Base-by-base conservation (phyloP, 371 early-diverging fungal species). In the Syncephalastrum racemosum region DNA sequence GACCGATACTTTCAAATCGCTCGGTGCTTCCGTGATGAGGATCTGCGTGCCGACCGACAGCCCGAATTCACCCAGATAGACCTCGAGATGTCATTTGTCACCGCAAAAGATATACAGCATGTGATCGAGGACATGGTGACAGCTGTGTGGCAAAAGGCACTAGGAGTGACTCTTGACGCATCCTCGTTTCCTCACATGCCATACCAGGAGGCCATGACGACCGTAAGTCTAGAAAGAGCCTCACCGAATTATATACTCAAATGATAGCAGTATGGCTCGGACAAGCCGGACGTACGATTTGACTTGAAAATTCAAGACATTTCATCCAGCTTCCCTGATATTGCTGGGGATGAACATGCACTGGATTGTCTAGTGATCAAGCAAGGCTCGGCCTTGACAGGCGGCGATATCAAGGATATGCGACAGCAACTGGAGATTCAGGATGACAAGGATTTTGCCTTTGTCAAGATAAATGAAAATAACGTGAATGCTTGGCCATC, bases 61-160 rank as follows among this genome's bases (percentile, higher is more conserved):
- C 95, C 95, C 4, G 96, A 96, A 63, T 96, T 96, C 54, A 95
- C 95, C 2, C 95, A 95, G 85, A 82, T 96, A 47, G 96, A 96
- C 78, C 46, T 96, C 39, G 96, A 96, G 66, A 88, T 96, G 82
- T 86, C 92, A 2, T 96, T 94, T 82, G 78, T 85, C 3, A 74
- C 80, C 20, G 79, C 80, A 27, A 59, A 69, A 12, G 90, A 92
- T 60, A 81, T 95, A 18, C 91, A 87, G 64, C 48, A 48, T 5
- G 60, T 94, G 2, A 79, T 91, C n/a, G 91, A 95, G 66, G 84
- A 81, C n/a, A 68, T 93, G 55, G 79, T 94, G 1, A 72, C 77
- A 10, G 55, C 65, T 25, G 76, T 94, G 7, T 94, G 92, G 92
- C 74, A 77, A 27, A 71, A 69, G 4, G 70, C 85, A 10, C 66